A percentile compares a stretch with the other conserved stretches of the same genome.
Evolutionary conservation across 2,329 filamentous ascomycete genomes (phyloP).

Genomic region (Sporothrix phasma): DNA sequence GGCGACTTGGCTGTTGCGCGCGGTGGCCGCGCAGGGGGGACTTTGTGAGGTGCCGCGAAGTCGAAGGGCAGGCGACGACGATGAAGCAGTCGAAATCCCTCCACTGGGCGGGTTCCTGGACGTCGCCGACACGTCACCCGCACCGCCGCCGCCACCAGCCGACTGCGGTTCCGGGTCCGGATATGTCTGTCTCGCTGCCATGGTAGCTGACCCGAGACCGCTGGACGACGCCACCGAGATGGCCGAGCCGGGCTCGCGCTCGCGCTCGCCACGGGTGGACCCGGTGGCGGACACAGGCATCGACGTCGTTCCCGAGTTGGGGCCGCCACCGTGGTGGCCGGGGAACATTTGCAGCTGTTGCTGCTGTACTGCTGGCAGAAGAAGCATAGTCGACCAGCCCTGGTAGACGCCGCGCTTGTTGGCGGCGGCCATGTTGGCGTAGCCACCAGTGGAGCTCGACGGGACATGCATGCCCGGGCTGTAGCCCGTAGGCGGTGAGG

Average conservation of each 20-base stretch:
- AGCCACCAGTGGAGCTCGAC: not conserved
- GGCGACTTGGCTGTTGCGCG: not conserved
- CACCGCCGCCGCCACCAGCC: not conserved
- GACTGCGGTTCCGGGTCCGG: not conserved
- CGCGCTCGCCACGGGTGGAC: not conserved
- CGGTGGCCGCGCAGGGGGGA: not conserved
- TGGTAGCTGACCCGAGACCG: constrained; percentile 6
- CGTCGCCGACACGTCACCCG: not conserved
- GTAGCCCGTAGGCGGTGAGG: constrained; percentile 10
- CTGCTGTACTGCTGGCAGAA: constrained; percentile 6
- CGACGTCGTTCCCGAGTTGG: not conserved
- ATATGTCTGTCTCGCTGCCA: constrained; percentile 1
- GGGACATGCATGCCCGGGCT: constrained; percentile 20
- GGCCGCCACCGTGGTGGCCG: too few species aligned
- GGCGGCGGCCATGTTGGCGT: not conserved
- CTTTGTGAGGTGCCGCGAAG: not conserved
- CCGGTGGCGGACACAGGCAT: not conserved
- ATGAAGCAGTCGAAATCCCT: not conserved
- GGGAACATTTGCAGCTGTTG: not conserved
- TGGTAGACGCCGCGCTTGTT: constrained; percentile 7
- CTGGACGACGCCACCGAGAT: not conserved
- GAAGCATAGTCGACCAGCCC: constrained; percentile 12
- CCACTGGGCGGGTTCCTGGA: not conserved
- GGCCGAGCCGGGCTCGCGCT: not conserved
- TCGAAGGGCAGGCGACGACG: not conserved